Conservation (phyloP, 768 basidiomycete genomes). For the Boletellus emodensis region DNA sequence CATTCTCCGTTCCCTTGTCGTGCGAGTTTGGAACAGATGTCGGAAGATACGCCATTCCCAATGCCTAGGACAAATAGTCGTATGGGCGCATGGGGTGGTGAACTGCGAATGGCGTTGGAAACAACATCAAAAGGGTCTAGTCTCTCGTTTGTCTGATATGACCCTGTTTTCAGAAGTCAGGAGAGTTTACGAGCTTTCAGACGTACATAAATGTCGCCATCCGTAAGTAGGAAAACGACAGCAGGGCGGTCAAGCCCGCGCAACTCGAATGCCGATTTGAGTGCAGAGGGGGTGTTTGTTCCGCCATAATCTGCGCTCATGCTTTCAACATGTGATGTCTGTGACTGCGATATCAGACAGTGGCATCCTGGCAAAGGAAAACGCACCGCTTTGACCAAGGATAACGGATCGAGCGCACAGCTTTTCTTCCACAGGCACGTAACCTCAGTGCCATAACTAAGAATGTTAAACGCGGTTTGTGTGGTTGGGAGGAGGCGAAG, state of each 20-base stretch:
- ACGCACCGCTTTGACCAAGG: constrained; percentile 37
- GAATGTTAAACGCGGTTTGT: constrained; percentile 52
- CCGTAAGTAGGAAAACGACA: constrained; percentile 55
- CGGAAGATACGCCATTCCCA: constrained; percentile 46
- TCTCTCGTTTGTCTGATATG: constrained; percentile 8
- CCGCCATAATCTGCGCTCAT: constrained; percentile 48
- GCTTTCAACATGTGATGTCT: constrained; percentile 38
- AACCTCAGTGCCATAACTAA: constrained; percentile 43
- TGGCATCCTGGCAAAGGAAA: background rate
- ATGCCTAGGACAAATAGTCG: constrained; percentile 61
- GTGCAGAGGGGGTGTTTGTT: constrained; percentile 45
- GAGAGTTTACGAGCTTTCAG: background rate
- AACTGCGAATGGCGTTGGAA: constrained; percentile 30
- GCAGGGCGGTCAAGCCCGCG: constrained; percentile 39
- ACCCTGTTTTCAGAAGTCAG: background rate
- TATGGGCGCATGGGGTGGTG: constrained; percentile 31
- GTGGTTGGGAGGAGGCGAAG: constrained; percentile 44
- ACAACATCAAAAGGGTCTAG: constrained; percentile 21
- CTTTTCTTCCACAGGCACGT: constrained; percentile 36
- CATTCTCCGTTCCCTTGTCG: constrained; percentile 48
- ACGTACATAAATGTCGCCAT: constrained; percentile 42
- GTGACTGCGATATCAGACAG: constrained; percentile 6
- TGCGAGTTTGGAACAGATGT: constrained; percentile 53
- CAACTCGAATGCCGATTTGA: constrained; percentile 35
- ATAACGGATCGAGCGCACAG: constrained; percentile 25